Evolutionary conservation across 139 green algal species (phyloP).

Genomic region (Tetradesmus obliquus): DNA sequence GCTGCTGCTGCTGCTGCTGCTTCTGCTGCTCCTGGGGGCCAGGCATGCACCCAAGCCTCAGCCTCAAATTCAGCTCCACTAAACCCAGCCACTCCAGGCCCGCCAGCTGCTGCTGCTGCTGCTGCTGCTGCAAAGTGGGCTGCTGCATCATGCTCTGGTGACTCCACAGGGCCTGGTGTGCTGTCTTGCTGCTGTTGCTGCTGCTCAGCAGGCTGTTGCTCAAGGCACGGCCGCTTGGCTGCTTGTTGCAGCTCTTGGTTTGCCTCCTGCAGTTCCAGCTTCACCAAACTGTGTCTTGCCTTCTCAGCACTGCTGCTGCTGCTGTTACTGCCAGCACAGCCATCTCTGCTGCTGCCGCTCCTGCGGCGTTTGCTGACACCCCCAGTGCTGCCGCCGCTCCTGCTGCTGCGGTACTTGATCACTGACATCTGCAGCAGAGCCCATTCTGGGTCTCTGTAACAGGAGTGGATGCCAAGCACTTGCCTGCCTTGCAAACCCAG

Average conservation of each 20-base stretch:
- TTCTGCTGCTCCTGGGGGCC: not conserved
- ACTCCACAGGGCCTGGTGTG: not conserved
- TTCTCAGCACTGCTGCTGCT: not conserved
- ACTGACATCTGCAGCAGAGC: conserved; percentile 24
- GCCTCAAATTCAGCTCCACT: not conserved
- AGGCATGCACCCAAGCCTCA: conserved; percentile 41
- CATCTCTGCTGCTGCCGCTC: not conserved
- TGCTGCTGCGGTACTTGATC: conserved; percentile 9
- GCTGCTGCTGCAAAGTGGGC: not conserved
- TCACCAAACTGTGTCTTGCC: not conserved
- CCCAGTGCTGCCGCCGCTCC: conserved; percentile 14
- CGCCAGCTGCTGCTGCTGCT: conserved; percentile 18
- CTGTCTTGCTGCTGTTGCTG: conserved; percentile 2
- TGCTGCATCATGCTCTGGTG: not conserved
- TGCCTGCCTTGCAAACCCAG: conserved; percentile 29
- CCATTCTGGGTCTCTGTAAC: conserved; percentile 46
- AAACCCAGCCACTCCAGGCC: not conserved
- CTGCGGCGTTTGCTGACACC: not conserved
- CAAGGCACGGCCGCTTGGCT: not conserved
- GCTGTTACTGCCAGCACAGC: not conserved
- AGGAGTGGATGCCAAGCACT: conserved; percentile 38
- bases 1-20: conserved; percentile 23
- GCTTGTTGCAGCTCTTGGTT: not conserved
- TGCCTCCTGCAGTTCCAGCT: conserved; percentile 6
- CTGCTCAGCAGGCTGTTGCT: conserved; percentile 30